Base-by-base conservation (phyloP, 345 rosid species). In the Brassica nigra region DNA sequence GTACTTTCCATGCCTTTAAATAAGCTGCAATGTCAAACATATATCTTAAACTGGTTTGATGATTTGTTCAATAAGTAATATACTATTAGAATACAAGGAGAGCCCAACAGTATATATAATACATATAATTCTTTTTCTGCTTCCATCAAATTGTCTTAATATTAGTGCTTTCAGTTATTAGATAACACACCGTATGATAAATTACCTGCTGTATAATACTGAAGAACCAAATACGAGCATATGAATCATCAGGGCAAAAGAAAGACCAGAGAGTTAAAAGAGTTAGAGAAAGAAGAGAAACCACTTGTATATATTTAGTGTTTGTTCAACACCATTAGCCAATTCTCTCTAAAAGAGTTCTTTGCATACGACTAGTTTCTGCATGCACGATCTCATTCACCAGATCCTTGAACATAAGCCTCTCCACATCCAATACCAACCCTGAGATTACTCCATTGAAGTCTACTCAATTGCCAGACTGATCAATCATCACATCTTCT, bases 401-500 rank as follows among this genome's bases (percentile, higher is more conserved):
- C 66, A 93, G 81, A 81, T 95, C 99, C 84, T 90, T 95, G 81
- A 93, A 95, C 44, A 95, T 65, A 78, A 84, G 76, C 71, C 98
- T 73, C 86, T 95, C 99, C 8, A 93, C 88, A 78, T 89, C 94
- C 55, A 95, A 70, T 30, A 89, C 94, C 55, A 88, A 66, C 20
- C 88, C 91, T 6, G 97, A 83, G 30, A 86, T 76, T 78, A 89
- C 93, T 9, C 61, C 18, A 2, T 76, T 69, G 74, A 90, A 90
- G 63, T 84, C 87, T 1, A 82, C 86, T 98, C 96, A 95, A 70
- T 89, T 84, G 68, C 80, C 92, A 1, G 91, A 89, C 49, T 89
- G 82, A 64, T 33, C 6, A 33, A 33, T 33, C 5, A 33, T 33
- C 36, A 33, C 5, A 33, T 33, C 36, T 33, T 33, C 92, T 55